Base-by-base conservation (phyloP, 164 flowering plant genomes). In the Stephania yunnanensis region DNA sequence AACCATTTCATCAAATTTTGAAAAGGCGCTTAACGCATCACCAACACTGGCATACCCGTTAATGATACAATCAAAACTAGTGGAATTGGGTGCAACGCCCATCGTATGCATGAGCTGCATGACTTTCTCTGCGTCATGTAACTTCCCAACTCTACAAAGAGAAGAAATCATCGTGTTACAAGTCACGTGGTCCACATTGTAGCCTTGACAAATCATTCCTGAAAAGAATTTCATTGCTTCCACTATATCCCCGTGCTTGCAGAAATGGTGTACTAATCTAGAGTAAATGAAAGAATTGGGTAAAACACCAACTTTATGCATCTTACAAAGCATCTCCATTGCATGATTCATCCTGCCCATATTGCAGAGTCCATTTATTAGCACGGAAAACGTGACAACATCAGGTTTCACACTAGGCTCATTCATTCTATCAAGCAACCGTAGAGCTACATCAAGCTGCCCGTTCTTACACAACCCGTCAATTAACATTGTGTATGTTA, bases 351-450 rank as follows among this genome's bases (percentile, higher is more conserved):
- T 69, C 81, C 76, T 86, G 42, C 92, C 90, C n/a, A 69, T 79
- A 71, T 77, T 87, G 79, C 88, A 84, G 70, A 86, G 87, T 74
- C 95, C 95, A 86, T 87, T 87, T 71, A 93, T 79, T 46, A 93
- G 89, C 53, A 84, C 90, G 4, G 97, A 91, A 86, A 86, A 91
- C 46, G 98, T 89, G 52, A 93, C 74, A 65, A 86, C 73, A 83
- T 93, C 98, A 70, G 92, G 90, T 68, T 61, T n/a, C 46, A 84
- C 53, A 53, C 90, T 85, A 80, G 77, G 83, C 73, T 84, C 68
- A 7, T 65, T 44, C 97, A 91, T 89, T 64, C 69, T 66, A 73
- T 85, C 74, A 9, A 90, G 83, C 79, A 93, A 73, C 36, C 75
- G 70, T 46, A 85, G 44, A 74, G 91, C 89, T 75, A 88, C 88